Evolutionary conservation across 2,329 filamentous ascomycete species (phyloP).

Genomic region (Aschersonia sp.): DNA sequence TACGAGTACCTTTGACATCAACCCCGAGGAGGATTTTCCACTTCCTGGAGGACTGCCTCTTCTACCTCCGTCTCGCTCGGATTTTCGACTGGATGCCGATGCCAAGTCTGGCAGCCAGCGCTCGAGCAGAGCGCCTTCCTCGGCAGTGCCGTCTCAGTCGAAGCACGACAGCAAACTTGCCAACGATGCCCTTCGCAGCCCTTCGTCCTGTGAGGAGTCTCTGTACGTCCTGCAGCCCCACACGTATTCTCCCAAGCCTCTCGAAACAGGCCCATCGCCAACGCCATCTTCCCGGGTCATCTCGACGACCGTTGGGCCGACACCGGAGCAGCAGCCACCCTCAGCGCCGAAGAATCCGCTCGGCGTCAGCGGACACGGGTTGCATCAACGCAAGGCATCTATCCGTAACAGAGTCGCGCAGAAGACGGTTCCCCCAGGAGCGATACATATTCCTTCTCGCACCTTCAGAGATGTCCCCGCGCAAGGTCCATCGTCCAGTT

Average conservation of each 20-base stretch:
- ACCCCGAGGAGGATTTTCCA: conserved; percentile 10
- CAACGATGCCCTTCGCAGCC: conserved; percentile 7
- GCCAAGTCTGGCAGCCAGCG: not conserved
- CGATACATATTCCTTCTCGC: conserved; percentile 36
- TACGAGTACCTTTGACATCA: conserved; percentile 5
- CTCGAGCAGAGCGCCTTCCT: not conserved
- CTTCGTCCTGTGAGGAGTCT: conserved; percentile 15
- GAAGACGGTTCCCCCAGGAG: conserved; percentile 35
- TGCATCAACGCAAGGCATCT: conserved; percentile 25
- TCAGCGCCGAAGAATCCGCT: not conserved
- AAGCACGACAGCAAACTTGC: not conserved
- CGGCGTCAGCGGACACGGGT: conserved; percentile 1
- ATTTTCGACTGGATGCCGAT: not conserved
- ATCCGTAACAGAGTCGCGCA: conserved; percentile 38
- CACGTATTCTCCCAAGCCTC: conserved; percentile 34
- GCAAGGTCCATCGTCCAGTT: conserved; percentile 16
- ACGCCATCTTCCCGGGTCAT: not conserved
- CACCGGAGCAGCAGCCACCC: not conserved
- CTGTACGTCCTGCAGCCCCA: conserved; percentile 41
- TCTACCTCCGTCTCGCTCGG: conserved; percentile 6
- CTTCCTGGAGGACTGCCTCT: conserved; percentile 9
- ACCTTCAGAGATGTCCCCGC: conserved; percentile 9
- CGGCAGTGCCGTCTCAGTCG: not conserved
- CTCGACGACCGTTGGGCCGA: not conserved
- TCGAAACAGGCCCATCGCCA: not conserved